Percentiles rank a stretch among this genome's conserved stretches.
These are phyloP conservation scores for Monilinia polystroma DNA, from an alignment of 2,329 filamentous ascomycete species.

Conservation along the genomic window DNA sequence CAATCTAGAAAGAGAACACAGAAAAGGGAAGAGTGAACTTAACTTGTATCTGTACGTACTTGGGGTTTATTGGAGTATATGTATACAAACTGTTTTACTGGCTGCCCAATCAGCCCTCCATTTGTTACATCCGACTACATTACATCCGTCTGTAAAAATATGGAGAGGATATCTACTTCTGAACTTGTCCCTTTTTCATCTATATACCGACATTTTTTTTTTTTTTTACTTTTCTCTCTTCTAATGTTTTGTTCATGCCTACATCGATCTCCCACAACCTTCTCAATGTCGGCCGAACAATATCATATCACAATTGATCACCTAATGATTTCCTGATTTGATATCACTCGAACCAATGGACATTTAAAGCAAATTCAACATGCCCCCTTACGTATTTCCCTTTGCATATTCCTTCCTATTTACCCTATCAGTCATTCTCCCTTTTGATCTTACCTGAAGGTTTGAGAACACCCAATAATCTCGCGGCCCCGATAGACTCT, in stretches of 20 bases:
- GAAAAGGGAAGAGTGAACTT: not conserved
- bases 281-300: slow-evolving; percentile 72
- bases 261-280: slow-evolving; percentile 64
- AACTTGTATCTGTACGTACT: slow-evolving; percentile 19
- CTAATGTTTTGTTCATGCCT: slow-evolving; percentile 76
- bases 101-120: not conserved
- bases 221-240: slow-evolving; percentile 74
- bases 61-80: slow-evolving; percentile 10
- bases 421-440: not conserved
- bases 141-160: not conserved
- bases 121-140: not conserved
- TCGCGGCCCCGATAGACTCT: not conserved
- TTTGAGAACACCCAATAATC: not conserved
- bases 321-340: not conserved
- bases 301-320: not conserved
- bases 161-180: slow-evolving; percentile 23
- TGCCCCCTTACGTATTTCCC: not conserved
- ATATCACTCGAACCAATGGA: not conserved
- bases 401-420: not conserved
- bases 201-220: slow-evolving; percentile 73
- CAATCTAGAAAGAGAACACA: not conserved
- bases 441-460: not conserved
- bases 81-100: slow-evolving; percentile 12
- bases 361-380: not conserved
- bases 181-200: slow-evolving; percentile 39